Evolutionary conservation across 139 green algal species (phyloP).

Genomic region (Pseudopediastrum boryanum): DNA sequence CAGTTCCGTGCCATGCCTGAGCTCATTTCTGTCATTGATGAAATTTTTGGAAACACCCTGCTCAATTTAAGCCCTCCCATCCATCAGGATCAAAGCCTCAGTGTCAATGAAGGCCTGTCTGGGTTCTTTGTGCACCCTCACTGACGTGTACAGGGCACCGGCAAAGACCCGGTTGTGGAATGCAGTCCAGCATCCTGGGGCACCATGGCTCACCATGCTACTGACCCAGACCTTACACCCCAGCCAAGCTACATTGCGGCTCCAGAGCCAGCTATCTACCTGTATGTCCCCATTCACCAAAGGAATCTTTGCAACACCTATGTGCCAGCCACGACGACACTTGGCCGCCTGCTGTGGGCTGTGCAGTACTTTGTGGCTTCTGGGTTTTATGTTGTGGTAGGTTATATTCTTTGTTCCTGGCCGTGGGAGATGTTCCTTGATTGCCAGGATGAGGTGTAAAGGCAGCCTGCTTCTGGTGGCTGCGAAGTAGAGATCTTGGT

Average conservation of each 20-base stretch:
- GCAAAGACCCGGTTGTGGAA: neutral
- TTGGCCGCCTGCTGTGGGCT: slow-evolving; percentile 26
- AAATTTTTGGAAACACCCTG: too few relatives aligned
- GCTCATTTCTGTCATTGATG: too few relatives aligned
- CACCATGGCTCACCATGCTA: neutral
- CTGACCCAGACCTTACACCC: neutral
- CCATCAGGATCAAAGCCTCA: too few relatives aligned
- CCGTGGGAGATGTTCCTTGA: neutral
- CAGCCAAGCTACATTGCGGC: neutral
- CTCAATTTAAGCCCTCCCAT: too few relatives aligned
- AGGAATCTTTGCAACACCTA: slow-evolving; percentile 31
- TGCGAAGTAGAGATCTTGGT: neutral
- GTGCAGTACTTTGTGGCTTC: slow-evolving; percentile 24
- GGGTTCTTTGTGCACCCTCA: neutral
- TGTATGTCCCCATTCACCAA: neutral
- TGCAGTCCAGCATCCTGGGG: neutral
- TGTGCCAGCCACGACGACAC: neutral
- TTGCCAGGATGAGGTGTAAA: neutral
- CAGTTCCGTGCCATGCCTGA: too few relatives aligned
- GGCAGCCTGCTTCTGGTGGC: neutral
- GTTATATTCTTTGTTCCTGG: neutral
- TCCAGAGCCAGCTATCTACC: slow-evolving; percentile 1
- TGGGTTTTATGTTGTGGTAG: slow-evolving; percentile 42
- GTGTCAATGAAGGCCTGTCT: neutral
- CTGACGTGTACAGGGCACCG: neutral